Base-by-base conservation (phyloP, 2,329 filamentous ascomycete genomes). In the Neonectria neomacrospora region DNA sequence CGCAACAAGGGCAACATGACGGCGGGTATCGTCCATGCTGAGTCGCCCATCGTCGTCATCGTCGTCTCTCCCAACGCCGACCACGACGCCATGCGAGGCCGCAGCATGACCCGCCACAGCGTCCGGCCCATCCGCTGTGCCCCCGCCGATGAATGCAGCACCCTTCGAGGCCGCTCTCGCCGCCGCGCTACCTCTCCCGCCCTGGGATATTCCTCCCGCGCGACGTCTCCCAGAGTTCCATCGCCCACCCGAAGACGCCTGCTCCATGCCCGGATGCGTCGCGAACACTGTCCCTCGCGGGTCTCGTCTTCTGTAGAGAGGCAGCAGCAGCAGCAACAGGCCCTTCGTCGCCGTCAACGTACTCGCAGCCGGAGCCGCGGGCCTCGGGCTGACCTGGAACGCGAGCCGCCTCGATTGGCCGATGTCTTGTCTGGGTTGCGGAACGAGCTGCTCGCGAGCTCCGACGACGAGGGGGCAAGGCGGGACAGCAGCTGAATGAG, bases 211-310 rank as follows among this genome's bases (percentile, higher is more conserved):
- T 64, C 73, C 58, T 78, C 79, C 18, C 75, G 77, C 54, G 71
- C 71, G 22, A 70, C 77, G 2, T 80, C 78, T 6, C 76, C 77
- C 5, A 67, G 75, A 12, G 70, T 78, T 20, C 67, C 78, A 16
- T 81, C 80, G 3, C 80, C 82, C 12, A 79, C 78, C 28, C 78
- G 78, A 60, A 78, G 79, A 37, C 77, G 80, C 32, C 70, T 83
- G 18, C 76, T 82, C 16, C 77, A 79, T 59, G 78, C 79, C 42
- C 74, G 80, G 12, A 76, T 82, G 14, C 74, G 80, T 42, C 80
- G 82, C 20, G 81, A 81, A 66, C 82, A 83, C 64, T 81, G 80
- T 61, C 80, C 80, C 11, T 81, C 80, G 12, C 74, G 80, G 20
- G 76, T 76, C 18, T 66, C 75, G 2, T 79, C 79, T 6, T 77